Evolutionary conservation across 148 eudicot genomes (phyloP).

Genomic region (Vaccinium vitisidaea): DNA sequence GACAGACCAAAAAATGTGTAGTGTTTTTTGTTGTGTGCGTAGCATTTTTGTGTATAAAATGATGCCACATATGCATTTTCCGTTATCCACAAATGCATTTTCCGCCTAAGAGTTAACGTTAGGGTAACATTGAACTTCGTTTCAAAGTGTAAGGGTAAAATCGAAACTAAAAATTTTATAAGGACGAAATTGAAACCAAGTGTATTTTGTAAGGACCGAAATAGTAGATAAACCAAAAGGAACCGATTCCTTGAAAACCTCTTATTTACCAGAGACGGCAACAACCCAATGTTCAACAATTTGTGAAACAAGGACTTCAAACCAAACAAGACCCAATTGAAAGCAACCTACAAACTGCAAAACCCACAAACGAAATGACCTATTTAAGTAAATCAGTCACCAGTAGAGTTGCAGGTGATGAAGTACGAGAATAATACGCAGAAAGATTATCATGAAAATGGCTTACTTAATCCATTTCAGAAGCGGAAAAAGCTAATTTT

Average conservation of each 20-base stretch:
- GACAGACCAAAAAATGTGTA: no score
- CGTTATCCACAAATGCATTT: no score
- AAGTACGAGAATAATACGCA: neutral
- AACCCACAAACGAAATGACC: slow-evolving; percentile 28
- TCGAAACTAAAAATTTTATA: no score
- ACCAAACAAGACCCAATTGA: slow-evolving; percentile 29
- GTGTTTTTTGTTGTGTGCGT: no score
- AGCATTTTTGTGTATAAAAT: no score
- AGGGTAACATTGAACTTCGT: no score
- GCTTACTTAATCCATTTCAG: neutral
- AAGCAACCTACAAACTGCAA: slow-evolving; percentile 21
- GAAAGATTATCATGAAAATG: slow-evolving; percentile 8
- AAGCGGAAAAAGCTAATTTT: neutral
- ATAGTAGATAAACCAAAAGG: no score
- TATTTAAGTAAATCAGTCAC: neutral
- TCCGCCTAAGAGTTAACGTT: no score
- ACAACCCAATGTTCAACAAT: slow-evolving; percentile 17
- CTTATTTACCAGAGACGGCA: neutral
- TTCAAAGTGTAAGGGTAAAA: no score
- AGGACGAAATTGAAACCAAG: no score
- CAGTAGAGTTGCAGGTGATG: slow-evolving; percentile 22
- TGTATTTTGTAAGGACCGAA: no score
- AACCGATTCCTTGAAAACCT: neutral
- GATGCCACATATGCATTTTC: no score
- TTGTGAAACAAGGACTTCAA: slow-evolving; percentile 12